These are phyloP conservation scores for Alternaria sp. DNA, from an alignment of 2,329 filamentous ascomycete genomes.

Conservation along the genomic window DNA sequence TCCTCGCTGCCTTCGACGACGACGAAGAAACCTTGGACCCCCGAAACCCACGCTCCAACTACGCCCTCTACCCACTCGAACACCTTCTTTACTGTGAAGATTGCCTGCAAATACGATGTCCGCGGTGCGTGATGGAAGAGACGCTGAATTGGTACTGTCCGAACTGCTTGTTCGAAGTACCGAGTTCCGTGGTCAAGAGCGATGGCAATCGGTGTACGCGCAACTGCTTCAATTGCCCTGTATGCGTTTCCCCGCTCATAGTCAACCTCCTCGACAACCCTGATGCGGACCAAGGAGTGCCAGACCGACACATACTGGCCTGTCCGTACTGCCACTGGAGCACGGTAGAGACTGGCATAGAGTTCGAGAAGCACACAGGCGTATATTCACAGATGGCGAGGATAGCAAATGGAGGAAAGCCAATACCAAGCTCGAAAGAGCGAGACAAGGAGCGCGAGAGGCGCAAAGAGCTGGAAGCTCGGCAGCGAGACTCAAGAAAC, in stretches of 20 bases:
- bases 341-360: conserved; percentile 85
- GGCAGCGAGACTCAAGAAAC: conserved; percentile 31
- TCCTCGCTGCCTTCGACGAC: conserved; percentile 63
- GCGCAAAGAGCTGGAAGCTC: conserved; percentile 41
- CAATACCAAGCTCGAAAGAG: conserved; percentile 53
- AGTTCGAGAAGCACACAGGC: conserved; percentile 87
- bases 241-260: conserved; percentile 82
- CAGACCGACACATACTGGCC: conserved; percentile 76
- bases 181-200: conserved; percentile 87
- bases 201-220: conserved; percentile 95
- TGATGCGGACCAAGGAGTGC: conserved; percentile 30
- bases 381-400: conserved; percentile 82
- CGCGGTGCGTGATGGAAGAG: conserved; percentile 89
- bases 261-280: conserved; percentile 73
- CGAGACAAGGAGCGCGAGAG: conserved; percentile 52
- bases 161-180: conserved; percentile 93
- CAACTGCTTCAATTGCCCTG: conserved; percentile 94
- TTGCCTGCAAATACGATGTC: conserved; percentile 94
- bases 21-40: conserved; percentile 87
- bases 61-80: conserved; percentile 90
- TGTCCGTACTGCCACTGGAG: conserved; percentile 96
- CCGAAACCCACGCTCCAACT: conserved; percentile 82
- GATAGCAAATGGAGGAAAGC: conserved; percentile 63
- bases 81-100: conserved; percentile 97
- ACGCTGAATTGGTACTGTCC: conserved; percentile 96